These are phyloP conservation scores for Canna indica DNA, from an alignment of 176 grass and related monocot species.

Conservation along the genomic window DNA sequence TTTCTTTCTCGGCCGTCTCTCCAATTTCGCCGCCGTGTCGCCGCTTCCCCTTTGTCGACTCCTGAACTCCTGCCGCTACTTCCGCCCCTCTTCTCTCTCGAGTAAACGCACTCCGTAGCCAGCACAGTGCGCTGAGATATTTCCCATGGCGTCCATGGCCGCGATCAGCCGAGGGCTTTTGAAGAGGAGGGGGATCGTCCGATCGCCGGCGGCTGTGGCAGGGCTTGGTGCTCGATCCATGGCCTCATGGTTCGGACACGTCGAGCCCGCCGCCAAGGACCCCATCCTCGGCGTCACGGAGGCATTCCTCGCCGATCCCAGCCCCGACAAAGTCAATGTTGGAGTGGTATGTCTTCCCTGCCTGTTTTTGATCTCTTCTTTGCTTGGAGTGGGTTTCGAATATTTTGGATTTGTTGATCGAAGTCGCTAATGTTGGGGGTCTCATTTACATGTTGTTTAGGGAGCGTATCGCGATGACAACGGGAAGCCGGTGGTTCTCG, in stretches of 20 bases:
- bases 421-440: neutral
- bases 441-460: conserved; percentile 28
- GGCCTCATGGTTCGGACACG: conserved; percentile 64
- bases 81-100: neutral
- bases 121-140: neutral
- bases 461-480: conserved; percentile 91
- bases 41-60: neutral
- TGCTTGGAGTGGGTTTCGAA: neutral
- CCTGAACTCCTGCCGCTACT: neutral
- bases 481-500: conserved; percentile 74
- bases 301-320: conserved; percentile 85
- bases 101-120: neutral
- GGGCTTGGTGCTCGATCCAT: conserved; percentile 30
- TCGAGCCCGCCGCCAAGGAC: conserved; percentile 89
- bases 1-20: neutral
- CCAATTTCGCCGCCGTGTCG: neutral
- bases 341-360: conserved; percentile 43
- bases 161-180: conserved; percentile 21
- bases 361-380: neutral
- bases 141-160: conserved; percentile 19
- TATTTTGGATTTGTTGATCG: neutral
- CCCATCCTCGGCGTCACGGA: conserved; percentile 96
- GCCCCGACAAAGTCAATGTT: conserved; percentile 76
- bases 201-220: neutral
- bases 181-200: neutral